Conservation (phyloP, 1,284 basidiomycete species). For the Ceratobasidium sp. region DNA sequence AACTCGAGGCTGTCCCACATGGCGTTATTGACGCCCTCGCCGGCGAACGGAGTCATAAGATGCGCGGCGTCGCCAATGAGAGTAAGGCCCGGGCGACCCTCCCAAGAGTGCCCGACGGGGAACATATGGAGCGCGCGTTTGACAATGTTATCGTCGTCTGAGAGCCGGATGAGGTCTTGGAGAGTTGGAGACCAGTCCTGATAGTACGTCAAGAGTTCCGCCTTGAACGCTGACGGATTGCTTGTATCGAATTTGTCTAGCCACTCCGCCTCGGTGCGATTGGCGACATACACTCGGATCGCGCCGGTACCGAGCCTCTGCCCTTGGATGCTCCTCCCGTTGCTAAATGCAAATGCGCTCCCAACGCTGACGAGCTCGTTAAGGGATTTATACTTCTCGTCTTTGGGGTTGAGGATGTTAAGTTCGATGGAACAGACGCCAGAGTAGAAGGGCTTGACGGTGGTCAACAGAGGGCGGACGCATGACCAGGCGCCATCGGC, state of each 20-base stretch:
- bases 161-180: slow-evolving; percentile 52
- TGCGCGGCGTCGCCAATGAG: slow-evolving; percentile 65
- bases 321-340: slow-evolving; percentile 53
- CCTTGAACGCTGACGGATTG: slow-evolving; percentile 6
- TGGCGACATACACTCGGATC: slow-evolving; percentile 54
- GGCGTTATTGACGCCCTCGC: slow-evolving; percentile 63
- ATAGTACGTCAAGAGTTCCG: slow-evolving; percentile 51
- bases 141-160: slow-evolving; percentile 51
- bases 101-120: slow-evolving; percentile 51
- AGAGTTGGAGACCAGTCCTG: slow-evolving; percentile 53
- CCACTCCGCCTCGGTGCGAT: slow-evolving; percentile 53
- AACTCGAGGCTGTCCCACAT: slow-evolving; percentile 56
- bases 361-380: slow-evolving; percentile 56
- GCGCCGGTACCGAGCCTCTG: slow-evolving; percentile 57
- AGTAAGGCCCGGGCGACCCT: slow-evolving; percentile 44
- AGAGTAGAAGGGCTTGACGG: slow-evolving; percentile 56
- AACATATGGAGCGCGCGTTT: slow-evolving; percentile 52
- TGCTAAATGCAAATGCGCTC: slow-evolving; percentile 52
- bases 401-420: slow-evolving; percentile 51
- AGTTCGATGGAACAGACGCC: slow-evolving; percentile 57
- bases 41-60: slow-evolving; percentile 63
- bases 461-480: slow-evolving; percentile 59
- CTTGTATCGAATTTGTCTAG: slow-evolving; percentile 35
- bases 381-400: slow-evolving; percentile 52
- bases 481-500: slow-evolving; percentile 65